Base-by-base conservation (phyloP, 129 eudicot genomes). In the Flaveria ramosissima region DNA sequence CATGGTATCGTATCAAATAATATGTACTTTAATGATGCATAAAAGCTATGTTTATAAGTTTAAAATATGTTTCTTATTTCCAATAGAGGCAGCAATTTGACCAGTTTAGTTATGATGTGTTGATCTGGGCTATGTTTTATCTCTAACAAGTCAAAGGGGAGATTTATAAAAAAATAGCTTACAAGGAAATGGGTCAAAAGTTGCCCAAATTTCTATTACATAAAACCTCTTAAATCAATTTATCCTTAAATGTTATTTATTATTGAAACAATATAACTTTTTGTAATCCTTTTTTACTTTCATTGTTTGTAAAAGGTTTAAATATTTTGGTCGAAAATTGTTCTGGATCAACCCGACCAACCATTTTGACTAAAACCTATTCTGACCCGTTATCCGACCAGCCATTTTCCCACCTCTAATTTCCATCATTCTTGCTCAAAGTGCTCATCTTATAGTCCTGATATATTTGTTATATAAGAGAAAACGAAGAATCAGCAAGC, bases 401-500 rank as follows among this genome's bases (percentile, higher is more conserved):
- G 8, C 45, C 43, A 20, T 27, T 60, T 60, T 24, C 39, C 41
- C 67, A 24, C 67, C 67, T 60, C 67, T 11, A 24, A 12, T 60
- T 14, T 16, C n/a, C 67, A 11, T 60, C 67, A 10, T 60, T 11
- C 66, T 59, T 23, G 46, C 50, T 46, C 36, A 50, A 69, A 9
- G 48, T 47, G 64, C 51, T 7, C 50, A 11, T 56, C 24, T 77
- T 68, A 19, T 62, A 45, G 70, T 7, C 42, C 39, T 53, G 4
- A 8, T 21, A 19, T 73, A 47, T 50, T 60, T 73, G 10, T 45
- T 45, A 32, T 87, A 48, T 23, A 85, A 92, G 97, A 61, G 85
- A 87, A 72, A 79, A 80, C 63, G 83, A 78, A 67, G 88, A 80
- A 43, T 46, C 72, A 7, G 67, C 81, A 63, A 64, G 72, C 73